Percentiles rank a stretch among this genome's conserved stretches.
Evolutionary conservation across 441 rosid genomes (phyloP).

Genomic region (Jatropha podagrica): DNA sequence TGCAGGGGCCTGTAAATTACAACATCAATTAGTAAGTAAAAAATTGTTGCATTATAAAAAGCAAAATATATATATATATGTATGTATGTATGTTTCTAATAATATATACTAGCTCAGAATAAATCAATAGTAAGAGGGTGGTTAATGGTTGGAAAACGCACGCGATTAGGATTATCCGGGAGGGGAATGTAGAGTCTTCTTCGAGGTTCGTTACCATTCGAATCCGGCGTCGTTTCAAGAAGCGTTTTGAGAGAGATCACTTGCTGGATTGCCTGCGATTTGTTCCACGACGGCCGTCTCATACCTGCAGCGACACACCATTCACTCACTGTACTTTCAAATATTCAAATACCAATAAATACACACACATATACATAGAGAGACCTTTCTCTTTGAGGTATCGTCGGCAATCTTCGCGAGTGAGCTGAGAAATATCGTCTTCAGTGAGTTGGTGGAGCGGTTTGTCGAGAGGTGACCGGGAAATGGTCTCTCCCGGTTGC

Average conservation of each 20-base stretch:
- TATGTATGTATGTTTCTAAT: background rate
- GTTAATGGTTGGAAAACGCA: slow-evolving; percentile 15
- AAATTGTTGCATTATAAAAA: background rate
- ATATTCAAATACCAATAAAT: background rate
- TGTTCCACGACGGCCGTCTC: slow-evolving; percentile 91
- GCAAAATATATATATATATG: background rate
- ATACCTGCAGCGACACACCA: slow-evolving; percentile 48
- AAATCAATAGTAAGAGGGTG: background rate
- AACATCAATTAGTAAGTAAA: background rate
- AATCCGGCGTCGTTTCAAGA: slow-evolving; percentile 49
- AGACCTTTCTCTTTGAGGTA: slow-evolving; percentile 83
- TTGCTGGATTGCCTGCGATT: slow-evolving; percentile 93
- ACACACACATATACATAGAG: background rate
- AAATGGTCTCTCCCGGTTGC: slow-evolving; percentile 48
- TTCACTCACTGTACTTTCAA: background rate
- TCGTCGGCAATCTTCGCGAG: slow-evolving; percentile 86
- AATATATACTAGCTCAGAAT: background rate
- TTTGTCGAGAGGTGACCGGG: slow-evolving; percentile 63
- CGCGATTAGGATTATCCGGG: slow-evolving; percentile 21
- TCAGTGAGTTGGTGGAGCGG: slow-evolving; percentile 75
- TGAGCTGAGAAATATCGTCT: slow-evolving; percentile 89
- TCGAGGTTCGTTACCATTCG: slow-evolving; percentile 52
- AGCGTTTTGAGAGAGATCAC: slow-evolving; percentile 77
- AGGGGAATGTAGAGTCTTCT: slow-evolving; percentile 38
- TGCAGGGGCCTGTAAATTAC: slow-evolving; percentile 34